phyloP scores from a whole-genome alignment of 2,329 filamentous ascomycete genomes.

The Trichoderma polysporum region DNA sequence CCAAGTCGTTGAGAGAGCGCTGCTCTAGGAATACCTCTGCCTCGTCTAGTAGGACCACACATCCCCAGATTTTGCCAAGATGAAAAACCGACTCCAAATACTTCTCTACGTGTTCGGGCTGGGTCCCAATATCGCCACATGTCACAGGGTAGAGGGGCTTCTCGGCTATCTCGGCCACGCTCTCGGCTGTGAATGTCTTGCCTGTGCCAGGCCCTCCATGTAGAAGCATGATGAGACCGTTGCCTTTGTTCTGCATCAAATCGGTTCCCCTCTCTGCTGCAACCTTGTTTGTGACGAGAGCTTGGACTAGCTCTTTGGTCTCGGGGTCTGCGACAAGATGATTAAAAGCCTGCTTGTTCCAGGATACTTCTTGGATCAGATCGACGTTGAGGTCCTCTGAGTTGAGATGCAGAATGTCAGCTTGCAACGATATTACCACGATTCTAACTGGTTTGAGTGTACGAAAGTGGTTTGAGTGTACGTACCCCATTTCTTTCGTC shows the following conservation, averaged over 20 bases:
- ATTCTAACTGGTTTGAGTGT: no score
- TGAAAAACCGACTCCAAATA: slow-evolving; percentile 45
- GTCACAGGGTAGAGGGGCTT: slow-evolving; percentile 50
- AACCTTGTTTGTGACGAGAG: slow-evolving; percentile 18
- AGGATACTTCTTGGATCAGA: neutral
- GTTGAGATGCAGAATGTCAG: neutral
- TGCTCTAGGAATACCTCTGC: slow-evolving; percentile 37
- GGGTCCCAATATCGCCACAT: slow-evolving; percentile 47
- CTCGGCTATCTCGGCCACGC: slow-evolving; percentile 39
- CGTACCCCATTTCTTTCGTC: neutral
- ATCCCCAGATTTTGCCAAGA: slow-evolving; percentile 40
- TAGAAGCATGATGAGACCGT: slow-evolving; percentile 44
- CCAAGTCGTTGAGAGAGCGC: slow-evolving; percentile 32
- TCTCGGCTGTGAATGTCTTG: slow-evolving; percentile 49
- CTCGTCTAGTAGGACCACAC: slow-evolving; percentile 39
- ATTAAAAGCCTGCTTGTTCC: neutral
- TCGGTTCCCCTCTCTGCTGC: slow-evolving; percentile 31
- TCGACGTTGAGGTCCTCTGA: neutral
- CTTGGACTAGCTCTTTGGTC: neutral
- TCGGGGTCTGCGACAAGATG: neutral
- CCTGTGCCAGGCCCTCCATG: slow-evolving; percentile 50
- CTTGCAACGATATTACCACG: neutral
- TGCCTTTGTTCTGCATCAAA: slow-evolving; percentile 45
- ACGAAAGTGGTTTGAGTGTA: neutral
- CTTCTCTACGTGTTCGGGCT: slow-evolving; percentile 41